Evolutionary conservation across 2,329 filamentous ascomycete species (phyloP).

Genomic region (Massarina eburnea): DNA sequence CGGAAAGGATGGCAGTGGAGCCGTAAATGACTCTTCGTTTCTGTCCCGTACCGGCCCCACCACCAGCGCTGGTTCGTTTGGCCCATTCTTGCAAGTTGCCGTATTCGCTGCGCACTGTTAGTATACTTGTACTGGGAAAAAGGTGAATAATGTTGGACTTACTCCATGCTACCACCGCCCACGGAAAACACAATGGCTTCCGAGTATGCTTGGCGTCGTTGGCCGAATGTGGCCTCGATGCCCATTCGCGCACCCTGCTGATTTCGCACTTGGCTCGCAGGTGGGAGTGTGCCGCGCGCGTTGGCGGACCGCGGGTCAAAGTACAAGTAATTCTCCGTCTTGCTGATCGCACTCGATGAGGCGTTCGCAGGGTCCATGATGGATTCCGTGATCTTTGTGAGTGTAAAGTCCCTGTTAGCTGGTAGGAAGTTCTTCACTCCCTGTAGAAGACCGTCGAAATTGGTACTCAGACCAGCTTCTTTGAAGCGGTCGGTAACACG

Average conservation of each 20-base stretch:
- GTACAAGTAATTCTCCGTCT: slow-evolving; percentile 95
- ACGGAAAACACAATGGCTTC: slow-evolving; percentile 91
- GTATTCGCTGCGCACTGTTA: slow-evolving; percentile 62
- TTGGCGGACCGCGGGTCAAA: slow-evolving; percentile 95
- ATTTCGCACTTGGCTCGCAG: slow-evolving; percentile 62
- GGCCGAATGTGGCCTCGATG: slow-evolving; percentile 83
- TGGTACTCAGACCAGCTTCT: slow-evolving; percentile 80
- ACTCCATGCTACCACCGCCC: slow-evolving; percentile 93
- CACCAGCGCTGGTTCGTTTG: slow-evolving; percentile 66
- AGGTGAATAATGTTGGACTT: neutral
- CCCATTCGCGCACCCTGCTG: slow-evolving; percentile 54
- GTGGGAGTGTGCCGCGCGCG: slow-evolving; percentile 87
- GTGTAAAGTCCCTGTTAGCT: slow-evolving; percentile 88
- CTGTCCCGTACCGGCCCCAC: slow-evolving; percentile 54
- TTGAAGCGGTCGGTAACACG: slow-evolving; percentile 93
- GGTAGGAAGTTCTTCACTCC: slow-evolving; percentile 99
- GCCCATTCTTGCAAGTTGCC: slow-evolving; percentile 98
- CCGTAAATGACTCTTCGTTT: slow-evolving; percentile 89
- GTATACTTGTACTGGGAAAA: neutral
- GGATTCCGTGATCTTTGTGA: slow-evolving; percentile 97
- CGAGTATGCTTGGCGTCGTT: slow-evolving; percentile 83
- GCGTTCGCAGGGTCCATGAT: slow-evolving; percentile 95
- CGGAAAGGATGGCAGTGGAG: slow-evolving; percentile 74
- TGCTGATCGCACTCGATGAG: slow-evolving; percentile 87
- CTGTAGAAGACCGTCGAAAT: slow-evolving; percentile 91